These are phyloP conservation scores for Phaeophleospora eucalypticola DNA, from an alignment of 2,329 filamentous ascomycete species.

Conservation along the genomic window DNA sequence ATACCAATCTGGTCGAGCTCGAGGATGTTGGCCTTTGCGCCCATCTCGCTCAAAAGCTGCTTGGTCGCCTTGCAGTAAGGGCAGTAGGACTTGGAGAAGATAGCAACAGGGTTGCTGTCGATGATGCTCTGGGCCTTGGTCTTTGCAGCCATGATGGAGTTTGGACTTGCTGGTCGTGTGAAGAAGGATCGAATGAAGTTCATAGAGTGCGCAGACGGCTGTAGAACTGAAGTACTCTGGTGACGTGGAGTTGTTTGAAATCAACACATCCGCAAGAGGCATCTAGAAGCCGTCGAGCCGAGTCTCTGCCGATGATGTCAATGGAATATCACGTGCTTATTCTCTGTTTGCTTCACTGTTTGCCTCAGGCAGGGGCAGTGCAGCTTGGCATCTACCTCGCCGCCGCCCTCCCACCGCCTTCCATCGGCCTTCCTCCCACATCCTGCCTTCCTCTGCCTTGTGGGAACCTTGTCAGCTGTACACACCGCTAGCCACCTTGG, in stretches of 20 bases:
- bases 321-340: no score
- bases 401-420: no score
- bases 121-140: conserved; percentile 82
- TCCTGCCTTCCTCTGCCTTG: no score
- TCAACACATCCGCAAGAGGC: no score
- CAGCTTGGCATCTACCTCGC: no score
- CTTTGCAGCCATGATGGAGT: conserved; percentile 77
- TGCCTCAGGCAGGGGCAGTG: no score
- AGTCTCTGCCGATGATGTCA: no score
- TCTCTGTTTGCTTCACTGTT: no score
- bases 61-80: conserved; percentile 85
- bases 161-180: conserved; percentile 50
- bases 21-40: conserved; percentile 68
- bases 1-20: conserved; percentile 83
- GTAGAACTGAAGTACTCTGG: conserved; percentile 1
- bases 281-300: no score
- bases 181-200: conserved; percentile 72
- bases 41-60: conserved; percentile 62
- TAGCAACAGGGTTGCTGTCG: conserved; percentile 81
- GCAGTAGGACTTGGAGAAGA: conserved; percentile 97
- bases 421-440: no score
- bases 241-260: neutral
- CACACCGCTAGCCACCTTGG: no score
- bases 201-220: conserved; percentile 51
- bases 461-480: no score